phyloP scores from a whole-genome alignment of 208 protist genomes.

The Leishmania braziliensis region DNA sequence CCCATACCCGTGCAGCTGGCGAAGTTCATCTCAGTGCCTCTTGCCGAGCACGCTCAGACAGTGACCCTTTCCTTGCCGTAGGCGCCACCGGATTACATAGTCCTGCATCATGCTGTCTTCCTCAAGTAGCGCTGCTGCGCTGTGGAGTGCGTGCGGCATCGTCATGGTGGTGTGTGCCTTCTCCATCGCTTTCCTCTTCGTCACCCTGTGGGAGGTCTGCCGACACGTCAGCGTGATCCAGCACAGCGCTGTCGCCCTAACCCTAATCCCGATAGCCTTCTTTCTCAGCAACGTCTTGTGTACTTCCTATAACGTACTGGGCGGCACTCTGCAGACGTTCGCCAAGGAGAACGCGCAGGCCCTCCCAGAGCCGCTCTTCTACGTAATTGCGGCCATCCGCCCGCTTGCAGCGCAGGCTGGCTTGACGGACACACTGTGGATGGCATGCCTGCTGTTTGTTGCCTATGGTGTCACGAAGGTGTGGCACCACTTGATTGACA shows the following conservation, averaged over 20 bases:
- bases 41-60: background rate
- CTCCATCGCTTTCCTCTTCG: background rate
- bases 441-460: slow-evolving; percentile 59
- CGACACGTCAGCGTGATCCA: slow-evolving; percentile 2
- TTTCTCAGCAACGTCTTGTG: slow-evolving; percentile 26
- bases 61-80: background rate
- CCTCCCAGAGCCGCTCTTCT: slow-evolving; percentile 23
- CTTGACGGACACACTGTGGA: slow-evolving; percentile 30
- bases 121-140: background rate
- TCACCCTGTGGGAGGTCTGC: background rate
- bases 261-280: slow-evolving; percentile 37
- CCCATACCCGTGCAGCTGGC: no score
- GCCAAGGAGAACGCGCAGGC: slow-evolving; percentile 18
- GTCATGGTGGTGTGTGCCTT: background rate
- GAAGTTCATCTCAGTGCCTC: background rate
- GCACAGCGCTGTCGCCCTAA: slow-evolving; percentile 44
- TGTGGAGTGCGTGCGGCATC: slow-evolving; percentile 3
- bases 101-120: slow-evolving; percentile 3
- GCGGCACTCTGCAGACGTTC: slow-evolving; percentile 16
- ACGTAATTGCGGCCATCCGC: slow-evolving; percentile 17
- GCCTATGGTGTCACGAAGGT: slow-evolving; percentile 57
- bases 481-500: slow-evolving; percentile 51
- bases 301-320: slow-evolving; percentile 18
- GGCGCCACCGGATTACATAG: background rate
- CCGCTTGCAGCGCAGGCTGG: slow-evolving; percentile 8